Evolutionary conservation across 768 basidiomycete species (phyloP).

Genomic region (Mrakia blollopis): DNA sequence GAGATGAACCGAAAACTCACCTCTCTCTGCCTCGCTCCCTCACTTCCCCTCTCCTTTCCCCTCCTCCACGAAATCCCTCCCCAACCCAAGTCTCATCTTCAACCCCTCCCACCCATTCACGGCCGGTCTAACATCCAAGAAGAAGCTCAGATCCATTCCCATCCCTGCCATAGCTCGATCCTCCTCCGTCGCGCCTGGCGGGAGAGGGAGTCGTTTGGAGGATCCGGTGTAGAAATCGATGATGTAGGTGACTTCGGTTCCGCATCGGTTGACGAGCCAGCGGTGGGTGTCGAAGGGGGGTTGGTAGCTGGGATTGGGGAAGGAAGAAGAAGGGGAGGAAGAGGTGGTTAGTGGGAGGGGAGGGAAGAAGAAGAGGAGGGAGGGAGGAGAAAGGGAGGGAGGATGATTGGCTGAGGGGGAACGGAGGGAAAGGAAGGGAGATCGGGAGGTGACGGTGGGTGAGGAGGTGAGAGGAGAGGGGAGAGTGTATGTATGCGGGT

Average conservation of each 20-base stretch:
- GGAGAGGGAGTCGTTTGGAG: background rate
- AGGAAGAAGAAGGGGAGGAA: background rate
- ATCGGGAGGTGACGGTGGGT: background rate
- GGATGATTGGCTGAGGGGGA: background rate
- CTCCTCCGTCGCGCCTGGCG: background rate
- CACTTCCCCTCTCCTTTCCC: background rate
- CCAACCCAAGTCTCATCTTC: constrained; percentile 65
- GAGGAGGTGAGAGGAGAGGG: background rate
- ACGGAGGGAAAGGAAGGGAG: background rate
- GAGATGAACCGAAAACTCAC: no score
- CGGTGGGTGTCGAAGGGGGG: constrained; percentile 96
- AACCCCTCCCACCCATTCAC: constrained; percentile 92
- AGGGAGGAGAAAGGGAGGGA: background rate
- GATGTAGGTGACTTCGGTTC: constrained; percentile 80
- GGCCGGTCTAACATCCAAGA: constrained; percentile 89
- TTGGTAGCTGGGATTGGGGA: constrained; percentile 62
- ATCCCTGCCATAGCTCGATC: constrained; percentile 51
- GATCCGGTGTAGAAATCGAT: constrained; percentile 94
- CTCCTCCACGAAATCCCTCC: constrained; percentile 46
- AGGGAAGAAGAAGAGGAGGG: background rate
- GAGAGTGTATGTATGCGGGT: no score
- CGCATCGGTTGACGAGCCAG: constrained; percentile 93
- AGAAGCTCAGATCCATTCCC: constrained; percentile 59
- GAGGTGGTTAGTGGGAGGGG: background rate
- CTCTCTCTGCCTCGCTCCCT: no score